Evolutionary conservation across 2,329 filamentous ascomycete genomes (phyloP).

Genomic region (Ophiostoma ips): DNA sequence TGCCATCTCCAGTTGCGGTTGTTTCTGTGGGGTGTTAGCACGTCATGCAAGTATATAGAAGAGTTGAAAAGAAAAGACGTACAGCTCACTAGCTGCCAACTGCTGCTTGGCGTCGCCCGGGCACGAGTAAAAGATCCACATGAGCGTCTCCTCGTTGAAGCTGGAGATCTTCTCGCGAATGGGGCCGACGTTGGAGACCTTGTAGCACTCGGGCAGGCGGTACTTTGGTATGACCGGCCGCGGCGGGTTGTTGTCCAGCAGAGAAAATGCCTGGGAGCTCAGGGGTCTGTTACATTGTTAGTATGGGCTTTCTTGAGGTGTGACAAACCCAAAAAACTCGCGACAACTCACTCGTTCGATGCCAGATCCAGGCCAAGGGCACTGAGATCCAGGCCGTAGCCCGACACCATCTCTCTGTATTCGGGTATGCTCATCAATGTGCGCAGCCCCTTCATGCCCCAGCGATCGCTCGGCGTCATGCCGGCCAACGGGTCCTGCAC

Average conservation of each 20-base stretch:
- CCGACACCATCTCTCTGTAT: conserved; percentile 46
- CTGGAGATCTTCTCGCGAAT: conserved; percentile 51
- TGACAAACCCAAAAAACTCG: too few relatives aligned
- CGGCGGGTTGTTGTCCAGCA: conserved; percentile 46
- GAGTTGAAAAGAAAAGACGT: conserved; percentile 19
- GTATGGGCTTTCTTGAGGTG: too few relatives aligned
- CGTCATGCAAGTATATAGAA: too few relatives aligned
- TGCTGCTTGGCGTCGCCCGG: conserved; percentile 49
- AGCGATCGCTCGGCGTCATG: conserved; percentile 50
- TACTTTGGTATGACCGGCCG: conserved; percentile 43
- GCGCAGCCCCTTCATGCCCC: conserved; percentile 49
- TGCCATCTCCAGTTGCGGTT: conserved; percentile 56
- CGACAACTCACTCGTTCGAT: conserved; percentile 38
- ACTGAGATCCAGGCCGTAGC: conserved; percentile 44
- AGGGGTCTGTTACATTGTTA: conserved; percentile 23
- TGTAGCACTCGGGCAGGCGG: conserved; percentile 51
- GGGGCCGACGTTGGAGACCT: conserved; percentile 50
- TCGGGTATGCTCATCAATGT: conserved; percentile 51
- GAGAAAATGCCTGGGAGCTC: conserved; percentile 45
- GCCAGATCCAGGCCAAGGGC: conserved; percentile 43
- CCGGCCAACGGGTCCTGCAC: conserved; percentile 37
- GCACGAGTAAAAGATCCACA: conserved; percentile 58
- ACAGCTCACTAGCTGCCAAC: conserved; percentile 50
- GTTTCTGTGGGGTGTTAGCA: conserved; percentile 30
- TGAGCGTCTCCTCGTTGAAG: conserved; percentile 55